Evolutionary conservation across 441 rosid species (phyloP), one percentile per base, ranked within the genome.

Genomic region (Manihot esculenta): DNA sequence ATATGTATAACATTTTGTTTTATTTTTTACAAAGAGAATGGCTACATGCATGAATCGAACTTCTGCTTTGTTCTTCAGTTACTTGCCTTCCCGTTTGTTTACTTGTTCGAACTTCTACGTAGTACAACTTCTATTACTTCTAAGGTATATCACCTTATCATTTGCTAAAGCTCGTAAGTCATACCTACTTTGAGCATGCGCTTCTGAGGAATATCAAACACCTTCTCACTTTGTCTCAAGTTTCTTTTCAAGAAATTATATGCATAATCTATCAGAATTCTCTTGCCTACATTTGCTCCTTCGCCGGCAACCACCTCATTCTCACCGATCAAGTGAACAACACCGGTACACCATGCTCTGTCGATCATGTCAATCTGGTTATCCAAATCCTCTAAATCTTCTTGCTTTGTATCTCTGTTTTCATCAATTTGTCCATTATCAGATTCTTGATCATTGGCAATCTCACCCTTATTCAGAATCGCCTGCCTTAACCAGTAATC

Each of bases 171-270:
- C 69, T 84, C 81, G 21, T 78, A 79, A 61, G 84, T 83, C 87
- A 82, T 84, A 10, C 89, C 84, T 12, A 88, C 87, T 66, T 86
- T 86, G 26, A 88, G 84, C 88, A 81, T 69, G n/a, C 84, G 78
- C 54, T 64, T 64, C 33, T 72, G 87, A 30, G 91, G 91, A 77
- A 81, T 84, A 50, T 81, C 81, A 70, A 84, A 84, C 61, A 88
- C 73, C 59, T 75, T 75, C 24, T 81, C 83, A 48, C 77, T 80
- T 18, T 85, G 88, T 61, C 89, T 83, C 79, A 75, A 35, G 10
- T 83, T 85, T 44, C 64, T 85, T 81, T 80, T 85, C 70, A 87
- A 7, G 70, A 85, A 89, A 73, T 68, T 81, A 58, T 68, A 85
- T 3, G 78, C 87, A 61, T 85, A 80, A 72, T 85, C 84, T 45